Evolutionary conservation across 192 early-diverging fungal species (phyloP), one percentile per base, ranked within the genome.

Genomic region (Umbelopsis sp.): DNA sequence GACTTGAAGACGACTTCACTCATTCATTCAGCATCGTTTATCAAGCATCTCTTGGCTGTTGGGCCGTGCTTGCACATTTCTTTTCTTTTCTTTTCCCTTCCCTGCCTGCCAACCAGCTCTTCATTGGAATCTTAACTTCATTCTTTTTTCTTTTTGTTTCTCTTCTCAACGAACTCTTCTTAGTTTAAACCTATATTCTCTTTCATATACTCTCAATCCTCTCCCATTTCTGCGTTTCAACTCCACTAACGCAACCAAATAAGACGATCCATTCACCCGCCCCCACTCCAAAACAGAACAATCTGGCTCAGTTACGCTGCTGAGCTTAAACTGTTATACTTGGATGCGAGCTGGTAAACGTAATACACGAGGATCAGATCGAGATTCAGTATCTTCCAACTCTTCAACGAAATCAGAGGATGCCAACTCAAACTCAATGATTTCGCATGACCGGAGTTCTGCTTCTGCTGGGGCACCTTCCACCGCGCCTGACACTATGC

Each of bases 261-360:
- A 1, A 41, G 38, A 41, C 38, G 5, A 41, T 41, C 38, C 38
- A 49, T 49, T 21, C 47, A 49, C 47, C 47, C 47, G 20, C 47
- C 11, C 47, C 47, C 43, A 44, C 5, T 12, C 47, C 47, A 6
- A 17, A 49, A 49, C 47, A 49, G 16, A 5, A 25, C 56, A 62
- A 29, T 32, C 12, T 41, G 38, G 47, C 16, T 17, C 47, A 49
- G 47, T 6, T 17, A 49, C 47, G 56, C 56, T 62, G 31, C 31
- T 34, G 56, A 20, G 17, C 12, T 62, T 0, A 34, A 29, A 29
- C 17, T n/a, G 12, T 12, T 62, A 62, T 34, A 11, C 17, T 62
- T 62, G 56, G 16, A 62, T 62, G 56, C 56, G 56, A 62, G 16
- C 56, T 29, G 56, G 56, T 34, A 62, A 62, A 54, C 52, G 26